Evolutionary conservation across 176 grass and related monocot genomes (phyloP), one percentile per base, ranked within the genome.

Genomic region (Thinopyrum elongatum): DNA sequence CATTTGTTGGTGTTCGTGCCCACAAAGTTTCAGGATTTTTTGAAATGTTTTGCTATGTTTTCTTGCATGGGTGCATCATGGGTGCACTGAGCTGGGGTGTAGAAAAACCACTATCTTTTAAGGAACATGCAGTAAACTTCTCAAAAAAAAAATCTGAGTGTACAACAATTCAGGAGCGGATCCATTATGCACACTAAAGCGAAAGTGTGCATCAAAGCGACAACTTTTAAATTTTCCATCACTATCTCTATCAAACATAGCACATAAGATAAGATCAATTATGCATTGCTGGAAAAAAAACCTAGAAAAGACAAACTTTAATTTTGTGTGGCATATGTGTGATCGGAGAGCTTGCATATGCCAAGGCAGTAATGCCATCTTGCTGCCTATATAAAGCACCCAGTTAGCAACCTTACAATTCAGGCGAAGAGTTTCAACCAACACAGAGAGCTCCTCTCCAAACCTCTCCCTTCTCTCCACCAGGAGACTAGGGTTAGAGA

Each of bases 311-410:
- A 23, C 7, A 28, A 73, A 22, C 7, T 62, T 61, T 23, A 60
- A 66, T 74, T 55, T 42, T 2, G 27, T 47, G 14, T n/a, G 38
- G 17, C 7, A 30, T 39, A 30, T 39, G 23, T 39, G 23, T 63
- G 49, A 74, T 68, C 22, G 26, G 34, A 22, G 42, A 38, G 30
- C 7, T 26, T 58, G 19, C 30, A 28, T 10, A 14, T 14, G 28
- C 13, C 67, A 29, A 25, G 11, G 51, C 51, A 46, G 9, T 4
- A 11, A n/a, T 80, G 47, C 7, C 33, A 47, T 34, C 17, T 35
- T 21, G 3, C 21, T 36, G 34, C 46, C 77, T 76, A 89, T 89
- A 89, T 89, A 89, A 85, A 81, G 33, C 7, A 27, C 19, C 30
- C 14, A 9, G 26, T 49, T 26, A 30, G 26, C 47, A 29, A 28